Base-by-base conservation (phyloP, 306 rosid genomes). In the Argentina anserina region DNA sequence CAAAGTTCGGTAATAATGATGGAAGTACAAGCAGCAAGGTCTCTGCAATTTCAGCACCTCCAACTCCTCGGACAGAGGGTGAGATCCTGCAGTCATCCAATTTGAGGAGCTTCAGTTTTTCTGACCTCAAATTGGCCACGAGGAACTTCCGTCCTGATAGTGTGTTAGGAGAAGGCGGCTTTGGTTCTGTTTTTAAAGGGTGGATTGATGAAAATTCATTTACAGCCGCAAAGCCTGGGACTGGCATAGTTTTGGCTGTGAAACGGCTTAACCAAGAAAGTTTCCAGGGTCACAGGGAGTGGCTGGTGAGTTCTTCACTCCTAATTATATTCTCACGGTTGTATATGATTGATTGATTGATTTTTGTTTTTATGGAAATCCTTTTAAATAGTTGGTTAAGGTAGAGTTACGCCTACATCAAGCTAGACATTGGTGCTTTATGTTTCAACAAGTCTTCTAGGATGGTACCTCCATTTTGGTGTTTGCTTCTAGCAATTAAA, bases 151-250 rank as follows among this genome's bases (percentile, higher is more conserved):
- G 88, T 26, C 84, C 88, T 1, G 88, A 85, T 79, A 85, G 88
- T 40, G 83, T 85, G 75, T 50, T 85, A 56, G 88, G 88, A 72
- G 88, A 85, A 73, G 88, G 88, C 21, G 88, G 88, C 25, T 85
- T 85, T 25, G 88, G 88, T 31, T 81, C 88, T 1, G 88, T 85
- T 69, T 85, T 74, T 13, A 85, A 85, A 73, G 88, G 88, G 9
- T 85, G 88, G 88, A 85, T 85, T 61, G 86, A 85, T 66, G 88
- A 81, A 62, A 74, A 85, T 50, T 76, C 88, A 28, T 81, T 82
- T 20, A 56, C 78, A 29, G 86, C 88, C 76, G 58, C 86, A 36
- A 85, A 81, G 76, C 88, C 88, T 2, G 88, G 88, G 69, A 76
- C 78, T 13, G 88, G 88, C 63, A 81, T 80, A 45, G 81, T 85